Evolutionary conservation across 257 asterid species (phyloP).

Genomic region (Misopates orontium): DNA sequence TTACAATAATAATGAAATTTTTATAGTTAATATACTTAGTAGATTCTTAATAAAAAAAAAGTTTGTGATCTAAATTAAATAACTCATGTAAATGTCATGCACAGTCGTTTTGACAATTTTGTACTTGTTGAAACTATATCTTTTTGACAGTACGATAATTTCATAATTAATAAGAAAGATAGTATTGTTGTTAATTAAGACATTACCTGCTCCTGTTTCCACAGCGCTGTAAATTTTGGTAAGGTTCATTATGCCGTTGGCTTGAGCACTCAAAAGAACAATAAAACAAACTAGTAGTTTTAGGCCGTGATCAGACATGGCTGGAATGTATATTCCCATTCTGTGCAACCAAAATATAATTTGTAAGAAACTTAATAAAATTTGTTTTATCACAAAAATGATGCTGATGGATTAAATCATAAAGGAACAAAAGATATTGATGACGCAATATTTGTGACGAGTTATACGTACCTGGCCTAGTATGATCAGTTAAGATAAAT

Average conservation of each 20-base stretch:
- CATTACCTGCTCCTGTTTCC: conserved; percentile 15
- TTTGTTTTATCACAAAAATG: too few species aligned
- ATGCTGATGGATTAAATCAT: too few species aligned
- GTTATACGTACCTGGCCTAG: too few species aligned
- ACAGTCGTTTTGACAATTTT: not conserved
- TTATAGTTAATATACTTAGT: not conserved
- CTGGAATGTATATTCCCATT: conserved; percentile 12
- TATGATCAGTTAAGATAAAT: too few species aligned
- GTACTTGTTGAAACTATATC: too few species aligned
- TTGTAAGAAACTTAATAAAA: not conserved
- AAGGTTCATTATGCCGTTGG: not conserved
- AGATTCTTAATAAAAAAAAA: not conserved
- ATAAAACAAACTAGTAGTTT: not conserved
- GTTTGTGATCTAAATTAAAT: too few species aligned
- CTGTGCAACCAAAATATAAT: not conserved
- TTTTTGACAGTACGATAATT: too few species aligned
- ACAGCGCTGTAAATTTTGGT: conserved; percentile 7
- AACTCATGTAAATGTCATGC: too few species aligned
- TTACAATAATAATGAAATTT: not conserved
- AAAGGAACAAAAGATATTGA: too few species aligned
- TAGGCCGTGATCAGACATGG: conserved; percentile 14
- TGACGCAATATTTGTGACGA: too few species aligned
- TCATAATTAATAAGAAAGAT: not conserved
- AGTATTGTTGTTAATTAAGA: not conserved
- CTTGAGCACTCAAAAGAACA: not conserved